These are phyloP conservation scores for Solanum lignicaule DNA, from an alignment of 257 asterid species.

Conservation along the genomic window DNA sequence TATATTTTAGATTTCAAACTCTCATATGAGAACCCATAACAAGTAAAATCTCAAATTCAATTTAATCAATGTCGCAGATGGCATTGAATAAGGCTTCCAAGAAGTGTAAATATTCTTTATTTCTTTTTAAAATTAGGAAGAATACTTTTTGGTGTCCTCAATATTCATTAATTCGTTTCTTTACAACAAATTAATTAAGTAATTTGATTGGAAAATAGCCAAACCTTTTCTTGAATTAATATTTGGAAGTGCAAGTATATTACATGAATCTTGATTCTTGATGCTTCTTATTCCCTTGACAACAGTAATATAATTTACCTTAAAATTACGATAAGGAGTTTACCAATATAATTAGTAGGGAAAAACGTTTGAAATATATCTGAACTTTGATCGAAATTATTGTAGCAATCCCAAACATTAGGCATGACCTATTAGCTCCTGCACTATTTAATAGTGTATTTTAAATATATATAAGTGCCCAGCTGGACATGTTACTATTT, in stretches of 20 bases:
- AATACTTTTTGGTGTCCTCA: background rate
- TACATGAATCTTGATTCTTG: background rate
- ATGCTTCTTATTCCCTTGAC: background rate
- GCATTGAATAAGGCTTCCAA: background rate
- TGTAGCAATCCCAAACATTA: too few relatives aligned
- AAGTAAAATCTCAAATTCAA: background rate
- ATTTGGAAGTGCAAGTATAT: background rate
- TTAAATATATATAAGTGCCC: too few relatives aligned
- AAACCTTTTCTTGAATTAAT: background rate
- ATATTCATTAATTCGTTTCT: conserved; percentile 1
- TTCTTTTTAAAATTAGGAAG: background rate
- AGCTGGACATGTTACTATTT: too few relatives aligned
- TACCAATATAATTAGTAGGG: background rate
- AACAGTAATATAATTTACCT: background rate
- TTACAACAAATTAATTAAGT: background rate
- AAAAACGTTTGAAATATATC: too few relatives aligned
- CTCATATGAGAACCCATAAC: background rate
- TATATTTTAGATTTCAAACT: too few relatives aligned
- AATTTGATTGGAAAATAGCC: background rate
- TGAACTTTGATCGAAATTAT: too few relatives aligned
- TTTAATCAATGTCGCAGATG: background rate
- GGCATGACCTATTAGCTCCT: too few relatives aligned
- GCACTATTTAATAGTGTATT: too few relatives aligned
- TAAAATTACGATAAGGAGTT: background rate
- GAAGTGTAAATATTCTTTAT: background rate